Conservation (phyloP, 78 protist species). For the Anaeramoeba flamelloides region DNA sequence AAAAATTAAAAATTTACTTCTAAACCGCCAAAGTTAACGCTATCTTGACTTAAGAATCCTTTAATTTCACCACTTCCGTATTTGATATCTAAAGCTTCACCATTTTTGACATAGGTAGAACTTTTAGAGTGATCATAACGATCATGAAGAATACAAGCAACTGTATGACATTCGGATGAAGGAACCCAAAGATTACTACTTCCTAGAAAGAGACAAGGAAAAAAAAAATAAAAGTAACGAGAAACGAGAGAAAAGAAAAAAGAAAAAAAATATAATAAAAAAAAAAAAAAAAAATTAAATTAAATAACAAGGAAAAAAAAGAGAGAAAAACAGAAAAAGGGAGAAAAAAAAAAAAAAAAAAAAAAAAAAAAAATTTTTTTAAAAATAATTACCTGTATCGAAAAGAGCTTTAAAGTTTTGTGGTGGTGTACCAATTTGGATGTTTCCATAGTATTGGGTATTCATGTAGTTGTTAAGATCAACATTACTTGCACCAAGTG, state of each 20-base stretch:
- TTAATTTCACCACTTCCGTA: neutral
- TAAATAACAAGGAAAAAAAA: neutral
- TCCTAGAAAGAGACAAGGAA: too few species aligned
- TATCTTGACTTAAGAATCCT: slow-evolving; percentile 2
- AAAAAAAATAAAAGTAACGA: too few species aligned
- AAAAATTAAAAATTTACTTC: too few species aligned
- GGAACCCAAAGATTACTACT: slow-evolving; percentile 4
- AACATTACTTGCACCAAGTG: too few species aligned
- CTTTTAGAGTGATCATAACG: neutral
- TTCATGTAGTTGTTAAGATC: neutral
- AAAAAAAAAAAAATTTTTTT: neutral
- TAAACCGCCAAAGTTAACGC: neutral
- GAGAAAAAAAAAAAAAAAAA: neutral
- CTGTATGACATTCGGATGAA: neutral
- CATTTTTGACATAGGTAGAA: neutral
- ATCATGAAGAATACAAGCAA: neutral
- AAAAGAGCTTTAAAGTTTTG: neutral
- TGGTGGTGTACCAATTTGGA: neutral
- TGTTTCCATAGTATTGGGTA: neutral
- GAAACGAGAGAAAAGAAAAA: too few species aligned
- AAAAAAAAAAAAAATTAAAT: too few species aligned
- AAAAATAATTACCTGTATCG: neutral
- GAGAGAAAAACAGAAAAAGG: neutral
- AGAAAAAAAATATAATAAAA: too few species aligned
- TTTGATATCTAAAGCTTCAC: neutral